A percentile compares a stretch with the other conserved stretches of the same genome.
Conservation (phyloP, 2,329 filamentous ascomycete genomes). For the Stagonosporopsis chrysanthemi region DNA sequence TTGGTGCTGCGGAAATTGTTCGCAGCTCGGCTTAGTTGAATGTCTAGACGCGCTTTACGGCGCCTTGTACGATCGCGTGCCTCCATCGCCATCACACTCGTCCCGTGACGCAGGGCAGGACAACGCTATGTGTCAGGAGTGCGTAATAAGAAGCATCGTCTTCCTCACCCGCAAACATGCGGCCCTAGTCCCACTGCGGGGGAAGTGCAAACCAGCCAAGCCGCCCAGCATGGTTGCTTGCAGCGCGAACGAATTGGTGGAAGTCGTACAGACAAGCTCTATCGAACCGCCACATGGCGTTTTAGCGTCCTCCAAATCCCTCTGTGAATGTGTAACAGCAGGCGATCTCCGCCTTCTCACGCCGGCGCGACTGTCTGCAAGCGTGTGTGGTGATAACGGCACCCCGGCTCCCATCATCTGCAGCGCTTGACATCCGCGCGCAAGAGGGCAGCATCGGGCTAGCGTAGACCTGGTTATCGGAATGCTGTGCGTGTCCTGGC, state of each 20-base stretch:
- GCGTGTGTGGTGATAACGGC: conserved; percentile 28
- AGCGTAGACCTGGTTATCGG: conserved; percentile 39
- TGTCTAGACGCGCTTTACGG: not conserved
- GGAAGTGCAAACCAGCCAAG: conserved; percentile 18
- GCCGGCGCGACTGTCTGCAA: conserved; percentile 29
- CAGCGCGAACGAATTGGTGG: conserved; percentile 2
- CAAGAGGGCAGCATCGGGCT: conserved; percentile 21
- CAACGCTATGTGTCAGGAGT: conserved; percentile 18
- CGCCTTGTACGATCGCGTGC: not conserved
- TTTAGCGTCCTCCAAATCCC: conserved; percentile 1
- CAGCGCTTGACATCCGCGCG: conserved; percentile 26
- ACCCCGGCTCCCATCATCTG: conserved; percentile 23
- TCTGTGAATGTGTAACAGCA: conserved; percentile 21
- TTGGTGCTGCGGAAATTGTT: not conserved
- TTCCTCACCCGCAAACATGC: conserved; percentile 8
- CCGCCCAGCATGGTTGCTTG: conserved; percentile 4
- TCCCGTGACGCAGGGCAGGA: conserved; percentile 1
- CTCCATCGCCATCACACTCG: not conserved
- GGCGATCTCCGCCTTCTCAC: conserved; percentile 31
- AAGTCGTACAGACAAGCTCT: conserved; percentile 20
- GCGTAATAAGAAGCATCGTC: conserved; percentile 6
- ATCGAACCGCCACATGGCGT: conserved; percentile 16
- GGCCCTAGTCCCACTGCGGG: conserved; percentile 17
- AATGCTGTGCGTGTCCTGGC: conserved; percentile 19
- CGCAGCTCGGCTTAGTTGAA: conserved; percentile 3